Conservation (phyloP, 257 asterid genomes). For the Apocynum venetum region DNA sequence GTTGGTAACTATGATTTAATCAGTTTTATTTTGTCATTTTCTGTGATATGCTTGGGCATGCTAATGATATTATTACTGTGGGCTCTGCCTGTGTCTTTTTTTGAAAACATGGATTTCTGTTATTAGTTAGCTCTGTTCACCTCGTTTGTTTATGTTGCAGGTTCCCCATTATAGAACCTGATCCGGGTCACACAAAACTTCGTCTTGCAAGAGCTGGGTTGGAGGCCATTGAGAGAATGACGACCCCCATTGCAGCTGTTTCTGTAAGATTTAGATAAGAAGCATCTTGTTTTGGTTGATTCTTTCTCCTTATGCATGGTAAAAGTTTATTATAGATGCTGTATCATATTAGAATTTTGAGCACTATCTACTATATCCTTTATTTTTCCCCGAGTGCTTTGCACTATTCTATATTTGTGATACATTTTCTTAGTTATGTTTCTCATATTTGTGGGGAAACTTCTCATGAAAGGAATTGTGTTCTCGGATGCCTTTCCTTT, state of each 20-base stretch:
- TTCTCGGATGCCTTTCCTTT: slow-evolving; percentile 1
- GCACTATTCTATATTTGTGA: background rate
- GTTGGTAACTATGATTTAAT: background rate
- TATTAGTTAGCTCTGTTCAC: background rate
- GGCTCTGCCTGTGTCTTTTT: background rate
- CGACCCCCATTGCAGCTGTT: slow-evolving; percentile 86
- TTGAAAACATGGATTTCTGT: slow-evolving; percentile 11
- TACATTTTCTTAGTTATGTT: background rate
- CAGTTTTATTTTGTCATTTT: background rate
- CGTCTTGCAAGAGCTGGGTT: slow-evolving; percentile 84
- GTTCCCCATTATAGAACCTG: slow-evolving; percentile 93
- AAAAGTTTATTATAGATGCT: background rate
- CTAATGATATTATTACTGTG: background rate
- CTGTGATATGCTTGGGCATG: background rate
- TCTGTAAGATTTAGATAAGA: slow-evolving; percentile 60
- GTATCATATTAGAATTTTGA: background rate
- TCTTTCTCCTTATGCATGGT: slow-evolving; percentile 3
- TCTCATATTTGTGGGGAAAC: background rate
- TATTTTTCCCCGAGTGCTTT: background rate
- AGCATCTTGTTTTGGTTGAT: slow-evolving; percentile 9
- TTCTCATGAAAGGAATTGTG: background rate
- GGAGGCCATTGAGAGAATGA: slow-evolving; percentile 81
- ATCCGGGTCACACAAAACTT: slow-evolving; percentile 94
- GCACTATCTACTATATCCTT: background rate
- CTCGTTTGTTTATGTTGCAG: slow-evolving; percentile 33